Conservation (phyloP, 192 early-diverging fungal species). For the Backusella circina region DNA sequence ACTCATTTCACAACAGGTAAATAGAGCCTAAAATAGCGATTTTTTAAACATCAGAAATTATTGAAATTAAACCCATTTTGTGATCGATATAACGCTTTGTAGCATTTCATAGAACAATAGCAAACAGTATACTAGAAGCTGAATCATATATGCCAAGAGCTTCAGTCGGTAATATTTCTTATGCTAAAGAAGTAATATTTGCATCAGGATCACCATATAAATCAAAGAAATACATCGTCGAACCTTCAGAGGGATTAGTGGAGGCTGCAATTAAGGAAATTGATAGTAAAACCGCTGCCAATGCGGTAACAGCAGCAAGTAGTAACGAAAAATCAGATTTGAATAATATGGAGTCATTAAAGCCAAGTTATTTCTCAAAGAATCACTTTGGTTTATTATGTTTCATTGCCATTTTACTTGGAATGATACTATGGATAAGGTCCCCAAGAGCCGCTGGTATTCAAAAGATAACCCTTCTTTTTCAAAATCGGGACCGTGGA, state of each 20-base stretch:
- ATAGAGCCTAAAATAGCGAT: constrained; percentile 3
- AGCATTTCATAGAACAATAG: constrained; percentile 2
- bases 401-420: not conserved
- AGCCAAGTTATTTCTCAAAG: not conserved
- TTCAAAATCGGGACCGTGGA: not conserved
- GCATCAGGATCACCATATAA: not conserved
- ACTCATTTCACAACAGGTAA: constrained; percentile 32
- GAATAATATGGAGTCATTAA: not conserved
- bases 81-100: not conserved
- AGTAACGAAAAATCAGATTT: not conserved
- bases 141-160: not conserved
- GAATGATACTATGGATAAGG: not conserved
- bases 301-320: not conserved
- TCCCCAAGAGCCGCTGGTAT: not conserved
- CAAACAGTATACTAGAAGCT: constrained; percentile 7
- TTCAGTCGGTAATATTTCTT: not conserved
- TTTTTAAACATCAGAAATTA: constrained; percentile 3
- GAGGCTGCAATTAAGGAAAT: not conserved
- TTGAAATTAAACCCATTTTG: not conserved
- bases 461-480: not conserved
- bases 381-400: not conserved
- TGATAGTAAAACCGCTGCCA: not conserved
- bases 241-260: not conserved
- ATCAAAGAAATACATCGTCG: not conserved
- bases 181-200: not conserved